These are phyloP conservation scores for Ustilago trichophora DNA, from an alignment of 1,284 basidiomycete species.

Conservation along the genomic window DNA sequence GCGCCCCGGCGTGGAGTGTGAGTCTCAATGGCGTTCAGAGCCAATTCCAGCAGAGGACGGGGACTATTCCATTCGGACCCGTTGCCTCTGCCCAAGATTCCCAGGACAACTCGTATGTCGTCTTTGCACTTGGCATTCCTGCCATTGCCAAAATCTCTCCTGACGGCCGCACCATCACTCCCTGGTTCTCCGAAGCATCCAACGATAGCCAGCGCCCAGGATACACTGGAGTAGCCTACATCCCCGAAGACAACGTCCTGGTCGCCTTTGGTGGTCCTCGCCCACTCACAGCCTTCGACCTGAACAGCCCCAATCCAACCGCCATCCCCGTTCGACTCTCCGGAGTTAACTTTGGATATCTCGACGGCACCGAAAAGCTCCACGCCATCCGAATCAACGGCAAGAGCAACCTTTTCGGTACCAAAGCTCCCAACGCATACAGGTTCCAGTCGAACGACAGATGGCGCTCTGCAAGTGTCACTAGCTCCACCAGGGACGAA, in stretches of 20 bases:
- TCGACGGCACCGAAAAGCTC: slow-evolving; percentile 59
- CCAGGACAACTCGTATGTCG: slow-evolving; percentile 62
- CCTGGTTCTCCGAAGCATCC: slow-evolving; percentile 50
- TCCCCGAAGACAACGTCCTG: slow-evolving; percentile 48
- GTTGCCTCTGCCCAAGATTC: slow-evolving; percentile 60
- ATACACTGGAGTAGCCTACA: slow-evolving; percentile 59
- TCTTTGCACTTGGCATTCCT: slow-evolving; percentile 61
- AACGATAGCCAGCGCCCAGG: slow-evolving; percentile 60
- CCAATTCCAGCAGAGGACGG: slow-evolving; percentile 38
- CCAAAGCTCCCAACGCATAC: slow-evolving; percentile 59
- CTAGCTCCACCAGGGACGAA: slow-evolving; percentile 40
- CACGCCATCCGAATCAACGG: slow-evolving; percentile 34
- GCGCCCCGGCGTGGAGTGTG: slow-evolving; percentile 53
- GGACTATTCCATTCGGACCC: slow-evolving; percentile 59
- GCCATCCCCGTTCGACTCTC: slow-evolving; percentile 45
- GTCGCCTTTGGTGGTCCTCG: slow-evolving; percentile 62
- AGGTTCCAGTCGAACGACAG: slow-evolving; percentile 52
- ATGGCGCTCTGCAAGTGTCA: slow-evolving; percentile 52
- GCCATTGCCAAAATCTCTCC: slow-evolving; percentile 60
- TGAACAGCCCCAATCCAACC: slow-evolving; percentile 31
- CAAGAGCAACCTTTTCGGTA: slow-evolving; percentile 47
- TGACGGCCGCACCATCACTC: slow-evolving; percentile 42
- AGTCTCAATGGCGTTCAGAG: slow-evolving; percentile 52
- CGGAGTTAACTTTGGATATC: slow-evolving; percentile 50
- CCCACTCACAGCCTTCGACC: slow-evolving; percentile 55